phyloP scores from a whole-genome alignment of 176 grass and related monocot species.

The Carex parvula region DNA sequence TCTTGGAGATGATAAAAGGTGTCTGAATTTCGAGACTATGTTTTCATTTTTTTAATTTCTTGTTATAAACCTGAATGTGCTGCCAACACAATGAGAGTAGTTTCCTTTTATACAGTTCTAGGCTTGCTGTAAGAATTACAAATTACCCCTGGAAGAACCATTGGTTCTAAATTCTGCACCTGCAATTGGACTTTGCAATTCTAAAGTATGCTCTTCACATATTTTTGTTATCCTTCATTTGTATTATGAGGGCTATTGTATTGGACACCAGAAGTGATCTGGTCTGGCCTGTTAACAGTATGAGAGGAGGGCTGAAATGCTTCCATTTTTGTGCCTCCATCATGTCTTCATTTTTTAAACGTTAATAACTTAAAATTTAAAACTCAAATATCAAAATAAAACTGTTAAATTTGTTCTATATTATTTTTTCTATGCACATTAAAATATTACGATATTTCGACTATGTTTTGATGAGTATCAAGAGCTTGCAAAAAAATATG shows the following conservation, averaged over 20 bases:
- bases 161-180: neutral
- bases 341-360: too few relatives aligned
- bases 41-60: neutral
- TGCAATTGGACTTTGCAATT: neutral
- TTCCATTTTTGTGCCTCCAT: too few relatives aligned
- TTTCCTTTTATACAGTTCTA: neutral
- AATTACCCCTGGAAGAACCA: neutral
- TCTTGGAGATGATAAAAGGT: conserved; percentile 4
- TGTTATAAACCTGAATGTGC: neutral
- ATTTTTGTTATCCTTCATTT: neutral
- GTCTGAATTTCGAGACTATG: neutral
- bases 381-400: too few relatives aligned
- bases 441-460: too few relatives aligned
- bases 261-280: neutral
- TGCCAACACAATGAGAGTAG: neutral
- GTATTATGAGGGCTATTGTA: neutral
- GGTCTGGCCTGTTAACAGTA: neutral
- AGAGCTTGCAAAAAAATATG: too few relatives aligned
- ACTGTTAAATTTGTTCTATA: too few relatives aligned
- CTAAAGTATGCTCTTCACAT: neutral
- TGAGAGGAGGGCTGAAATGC: too few relatives aligned
- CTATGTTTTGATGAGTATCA: too few relatives aligned
- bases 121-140: conserved; percentile 12
- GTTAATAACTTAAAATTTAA: too few relatives aligned
- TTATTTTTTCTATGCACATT: too few relatives aligned